phyloP scores from a whole-genome alignment of 768 basidiomycete species.

The Mrakia gelida region DNA sequence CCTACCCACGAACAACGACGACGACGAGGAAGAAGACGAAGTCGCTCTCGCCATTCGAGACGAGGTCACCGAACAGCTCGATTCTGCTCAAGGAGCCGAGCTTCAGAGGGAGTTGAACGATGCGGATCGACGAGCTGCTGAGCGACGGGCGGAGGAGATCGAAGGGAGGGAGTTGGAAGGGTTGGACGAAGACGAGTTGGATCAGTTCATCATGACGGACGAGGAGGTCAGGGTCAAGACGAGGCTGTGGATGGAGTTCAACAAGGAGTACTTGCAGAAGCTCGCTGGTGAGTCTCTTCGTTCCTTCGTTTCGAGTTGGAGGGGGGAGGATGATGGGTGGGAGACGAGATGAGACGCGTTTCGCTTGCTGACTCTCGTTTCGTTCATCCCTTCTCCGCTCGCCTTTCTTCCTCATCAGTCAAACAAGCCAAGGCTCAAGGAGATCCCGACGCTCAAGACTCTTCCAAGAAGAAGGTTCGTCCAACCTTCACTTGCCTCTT shows the following conservation, averaged over 20 bases:
- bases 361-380: constrained; percentile 8
- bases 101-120: constrained; percentile 58
- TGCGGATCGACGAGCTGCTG: constrained; percentile 56
- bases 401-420: not conserved
- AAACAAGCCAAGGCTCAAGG: constrained; percentile 29
- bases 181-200: constrained; percentile 86
- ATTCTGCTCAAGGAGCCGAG: constrained; percentile 54
- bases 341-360: not conserved
- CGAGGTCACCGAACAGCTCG: constrained; percentile 66
- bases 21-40: constrained; percentile 8
- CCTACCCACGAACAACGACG: not conserved
- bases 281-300: constrained; percentile 57
- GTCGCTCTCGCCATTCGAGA: constrained; percentile 60
- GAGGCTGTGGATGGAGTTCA: constrained; percentile 89
- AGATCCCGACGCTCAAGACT: constrained; percentile 19
- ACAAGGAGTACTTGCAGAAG: constrained; percentile 82
- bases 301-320: not conserved
- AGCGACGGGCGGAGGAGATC: constrained; percentile 14
- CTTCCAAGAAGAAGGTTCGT: constrained; percentile 13
- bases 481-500: not conserved
- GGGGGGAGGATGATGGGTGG: too few species aligned
- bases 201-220: constrained; percentile 65
- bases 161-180: constrained; percentile 63
- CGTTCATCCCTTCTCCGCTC: too few species aligned
- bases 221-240: constrained; percentile 82